These are phyloP conservation scores for Caloboletus inedulis DNA, from an alignment of 1,284 basidiomycete species.

Conservation along the genomic window DNA sequence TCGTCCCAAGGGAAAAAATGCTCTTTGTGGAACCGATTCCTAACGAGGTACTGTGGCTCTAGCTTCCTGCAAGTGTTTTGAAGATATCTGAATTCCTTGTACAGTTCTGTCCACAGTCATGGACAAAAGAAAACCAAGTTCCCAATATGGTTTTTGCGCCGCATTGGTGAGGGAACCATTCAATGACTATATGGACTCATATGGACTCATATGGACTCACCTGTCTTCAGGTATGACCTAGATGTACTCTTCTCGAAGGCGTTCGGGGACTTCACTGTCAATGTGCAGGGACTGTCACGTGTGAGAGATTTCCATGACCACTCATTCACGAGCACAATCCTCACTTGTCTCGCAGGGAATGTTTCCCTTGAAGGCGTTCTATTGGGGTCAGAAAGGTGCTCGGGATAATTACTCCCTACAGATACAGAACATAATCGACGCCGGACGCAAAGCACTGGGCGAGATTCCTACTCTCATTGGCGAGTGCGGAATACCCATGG, in stretches of 20 bases:
- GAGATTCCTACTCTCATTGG: constrained; percentile 83
- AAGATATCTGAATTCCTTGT: constrained; percentile 9
- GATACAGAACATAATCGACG: constrained; percentile 74
- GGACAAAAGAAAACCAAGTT: constrained; percentile 62
- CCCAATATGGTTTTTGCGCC: constrained; percentile 84
- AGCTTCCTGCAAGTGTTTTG: not conserved
- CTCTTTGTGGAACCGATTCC: constrained; percentile 83
- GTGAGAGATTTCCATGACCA: constrained; percentile 41
- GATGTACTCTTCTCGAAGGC: constrained; percentile 80
- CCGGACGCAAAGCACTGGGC: constrained; percentile 64
- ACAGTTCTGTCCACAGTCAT: constrained; percentile 77
- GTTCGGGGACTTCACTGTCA: constrained; percentile 80
- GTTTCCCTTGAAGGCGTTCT: constrained; percentile 76
- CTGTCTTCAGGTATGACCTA: constrained; percentile 81
- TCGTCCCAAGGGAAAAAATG: constrained; percentile 57
- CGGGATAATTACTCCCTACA: constrained; percentile 81
- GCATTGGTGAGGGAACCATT: constrained; percentile 66
- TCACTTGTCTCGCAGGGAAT: constrained; percentile 58
- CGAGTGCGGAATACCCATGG: constrained; percentile 92
- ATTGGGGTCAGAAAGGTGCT: constrained; percentile 81
- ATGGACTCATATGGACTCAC: not conserved
- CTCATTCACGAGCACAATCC: not conserved
- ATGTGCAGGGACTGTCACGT: constrained; percentile 85
- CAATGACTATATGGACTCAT: not conserved
- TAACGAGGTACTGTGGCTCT: constrained; percentile 67